Evolutionary conservation across 1,284 basidiomycete genomes (phyloP), one percentile per base, ranked within the genome.

Genomic region (Pseudozyma sp.): DNA sequence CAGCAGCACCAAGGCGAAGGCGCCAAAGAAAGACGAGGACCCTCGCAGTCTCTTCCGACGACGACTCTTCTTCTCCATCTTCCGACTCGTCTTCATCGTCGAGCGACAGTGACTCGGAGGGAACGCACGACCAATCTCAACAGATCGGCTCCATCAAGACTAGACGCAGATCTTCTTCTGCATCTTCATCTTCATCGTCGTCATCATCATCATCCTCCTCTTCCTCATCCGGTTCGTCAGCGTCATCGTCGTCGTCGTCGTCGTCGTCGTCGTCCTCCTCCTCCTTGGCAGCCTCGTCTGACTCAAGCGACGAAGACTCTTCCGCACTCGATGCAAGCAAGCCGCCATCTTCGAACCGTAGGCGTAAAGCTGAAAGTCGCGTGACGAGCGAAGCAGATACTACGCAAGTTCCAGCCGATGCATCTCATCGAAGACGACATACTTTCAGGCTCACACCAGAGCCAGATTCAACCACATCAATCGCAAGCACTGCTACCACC

Each of bases 11-110:
- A 31, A 51, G 60, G 24, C 55, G 67, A 11, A 63, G 53, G 50
- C 54, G 72, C 8, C 67, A 69, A 34, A 55, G 72, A 11, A 75
- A 75, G 53, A 61, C 72, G 7, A 54, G 72, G 33, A 75, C 72
- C 5, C 57, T 68, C 14, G 63, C 67, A 14, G 63, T 63, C 4
- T 69, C 66, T 31, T 69, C 67, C 0, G 66, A 63, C 19, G 53
- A 56, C 50, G 63, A 69, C 34, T 62, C 65, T 30, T 74, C 71
- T 14, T 69, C 71, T n/a, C 54, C 56, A n/a, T 60, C 66, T 1
- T 54, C 51, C 4, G 57, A 53, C 24, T 64, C 62, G 8, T 70
- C 61, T 17, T 64, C 58, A 3, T 56, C 56, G 7, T 37, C 35
- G 16, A 53, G 47, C 14, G 62, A 57, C 19, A 52, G 55, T 9